Evolutionary conservation across 257 asterid species (phyloP).

Genomic region (Coffea eugenioides): DNA sequence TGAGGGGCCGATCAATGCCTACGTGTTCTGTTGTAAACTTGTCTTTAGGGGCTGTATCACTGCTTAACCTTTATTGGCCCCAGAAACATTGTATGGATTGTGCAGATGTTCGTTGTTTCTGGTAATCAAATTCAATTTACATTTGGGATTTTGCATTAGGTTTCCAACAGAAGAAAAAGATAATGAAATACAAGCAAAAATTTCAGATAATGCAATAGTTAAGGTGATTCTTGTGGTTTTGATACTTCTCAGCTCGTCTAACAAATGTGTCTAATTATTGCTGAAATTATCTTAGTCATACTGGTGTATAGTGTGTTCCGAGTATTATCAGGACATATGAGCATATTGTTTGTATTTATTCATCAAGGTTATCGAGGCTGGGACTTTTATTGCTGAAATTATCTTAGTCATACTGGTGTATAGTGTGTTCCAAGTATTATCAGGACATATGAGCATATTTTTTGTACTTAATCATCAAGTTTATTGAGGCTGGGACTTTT

Average conservation of each 20-base stretch:
- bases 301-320: too few relatives aligned
- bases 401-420: neutral
- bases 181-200: neutral
- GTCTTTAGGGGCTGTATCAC: neutral
- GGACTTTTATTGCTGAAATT: too few relatives aligned
- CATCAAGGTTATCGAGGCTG: too few relatives aligned
- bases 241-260: neutral
- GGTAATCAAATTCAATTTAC: neutral
- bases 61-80: neutral
- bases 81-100: neutral
- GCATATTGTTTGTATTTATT: too few relatives aligned
- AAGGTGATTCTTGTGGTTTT: neutral
- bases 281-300: neutral
- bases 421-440: neutral
- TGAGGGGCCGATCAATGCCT: neutral
- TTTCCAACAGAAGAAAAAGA: neutral
- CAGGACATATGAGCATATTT: too few relatives aligned
- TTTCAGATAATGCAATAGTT: neutral
- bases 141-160: neutral
- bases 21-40: neutral
- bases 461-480: neutral
- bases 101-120: neutral
- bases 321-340: too few relatives aligned
- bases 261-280: neutral
- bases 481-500: too few relatives aligned